Evolutionary conservation across 202 grass and related monocot species (phyloP), one percentile per base, ranked within the genome.

Genomic region (Panicum virgatum): DNA sequence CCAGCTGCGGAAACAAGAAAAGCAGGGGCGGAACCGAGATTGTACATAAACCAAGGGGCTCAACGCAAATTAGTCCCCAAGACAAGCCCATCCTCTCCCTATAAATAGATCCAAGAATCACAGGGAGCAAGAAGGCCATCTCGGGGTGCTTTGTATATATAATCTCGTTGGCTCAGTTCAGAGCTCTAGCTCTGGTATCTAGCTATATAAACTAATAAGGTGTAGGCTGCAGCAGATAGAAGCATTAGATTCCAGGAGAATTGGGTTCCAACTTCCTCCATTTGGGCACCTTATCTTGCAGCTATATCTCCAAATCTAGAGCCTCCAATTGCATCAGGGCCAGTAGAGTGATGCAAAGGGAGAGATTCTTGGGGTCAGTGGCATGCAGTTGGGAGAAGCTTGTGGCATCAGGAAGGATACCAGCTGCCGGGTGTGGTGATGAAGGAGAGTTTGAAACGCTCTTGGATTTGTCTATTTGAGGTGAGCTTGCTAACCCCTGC

Each of bases 351-450:
- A 84, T 84, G 86, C 75, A 88, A 88, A 84, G 43, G 68, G 46
- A 75, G 61, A 88, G 75, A 80, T 88, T 88, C 75, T 80, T 80
- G 23, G 54, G 23, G 69, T 65, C 75, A 75, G 75, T 88, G 86
- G 76, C 62, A 75, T 75, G 86, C 86, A 74, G 39, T 67, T 79
- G 50, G 80, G 86, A 73, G 75, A 83, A 79, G 67, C 74, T 71
- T 47, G 66, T 73, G 75, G 45, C 59, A 50, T 88, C 74, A 50
- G 47, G 12, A 57, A 66, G 47, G 22, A 26, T 5, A 83, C 67
- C 5, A 32, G 26, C 58, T 68, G 62, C 29, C 42, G 26, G 42
- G 39, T 67, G 32, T 79, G 56, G 32, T 79, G 56, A 75, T 74
- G 86, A 88, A 62, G 40, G 52, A 48, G 48, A 74, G 42, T 43